phyloP scores from a whole-genome alignment of 768 basidiomycete species.

The Termitomyces sp. region DNA sequence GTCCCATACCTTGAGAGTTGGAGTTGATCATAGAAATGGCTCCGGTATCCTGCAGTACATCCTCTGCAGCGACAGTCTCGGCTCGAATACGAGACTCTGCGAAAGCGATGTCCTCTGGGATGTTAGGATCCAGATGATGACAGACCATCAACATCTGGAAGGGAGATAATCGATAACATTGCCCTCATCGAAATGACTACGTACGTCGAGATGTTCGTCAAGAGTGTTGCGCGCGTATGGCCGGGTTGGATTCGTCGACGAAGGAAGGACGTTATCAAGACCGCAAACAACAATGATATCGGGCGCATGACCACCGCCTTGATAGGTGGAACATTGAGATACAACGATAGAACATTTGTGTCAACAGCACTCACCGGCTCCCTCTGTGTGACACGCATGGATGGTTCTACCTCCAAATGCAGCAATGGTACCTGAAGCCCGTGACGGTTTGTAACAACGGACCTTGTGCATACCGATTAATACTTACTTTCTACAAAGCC shows the following conservation, averaged over 20 bases:
- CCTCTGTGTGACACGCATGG: constrained; percentile 96
- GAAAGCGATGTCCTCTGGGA: constrained; percentile 91
- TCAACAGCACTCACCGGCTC: constrained; percentile 58
- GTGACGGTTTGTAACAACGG: not conserved
- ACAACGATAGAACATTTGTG: not conserved
- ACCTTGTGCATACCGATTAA: not conserved
- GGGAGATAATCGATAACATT: not conserved
- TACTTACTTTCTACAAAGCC: constrained; percentile 89
- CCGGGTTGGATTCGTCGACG: constrained; percentile 95
- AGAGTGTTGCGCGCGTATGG: constrained; percentile 90
- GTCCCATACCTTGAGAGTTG: constrained; percentile 97
- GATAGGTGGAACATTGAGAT: not conserved
- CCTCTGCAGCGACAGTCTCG: constrained; percentile 97
- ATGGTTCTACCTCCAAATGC: constrained; percentile 91
- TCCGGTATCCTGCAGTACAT: constrained; percentile 87
- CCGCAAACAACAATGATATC: constrained; percentile 98
- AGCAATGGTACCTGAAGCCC: constrained; percentile 65
- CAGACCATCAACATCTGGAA: constrained; percentile 98
- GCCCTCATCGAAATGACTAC: constrained; percentile 17
- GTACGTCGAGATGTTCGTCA: constrained; percentile 94
- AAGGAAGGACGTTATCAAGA: constrained; percentile 83
- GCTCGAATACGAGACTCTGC: constrained; percentile 96
- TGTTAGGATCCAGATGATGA: constrained; percentile 90
- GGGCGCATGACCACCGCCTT: constrained; percentile 93
- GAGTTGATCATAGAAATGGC: constrained; percentile 97